Percentiles rank a stretch among this genome's conserved stretches.
Evolutionary conservation across 345 rosid species (phyloP).

Genomic region (Sisymbrium altissimum): DNA sequence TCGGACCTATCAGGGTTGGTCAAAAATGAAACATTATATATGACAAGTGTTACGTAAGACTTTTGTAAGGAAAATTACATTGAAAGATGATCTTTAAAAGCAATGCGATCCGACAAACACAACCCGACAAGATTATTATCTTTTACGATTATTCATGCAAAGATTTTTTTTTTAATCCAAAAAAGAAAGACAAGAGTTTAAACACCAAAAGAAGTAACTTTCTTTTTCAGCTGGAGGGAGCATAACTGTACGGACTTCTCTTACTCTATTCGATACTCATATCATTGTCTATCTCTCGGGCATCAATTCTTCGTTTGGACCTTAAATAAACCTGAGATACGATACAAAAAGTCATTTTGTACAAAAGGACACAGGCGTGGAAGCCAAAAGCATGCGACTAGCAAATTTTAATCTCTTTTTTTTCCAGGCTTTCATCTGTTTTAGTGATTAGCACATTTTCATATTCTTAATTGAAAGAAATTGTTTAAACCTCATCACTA

Average conservation of each 20-base stretch:
- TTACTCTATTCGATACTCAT: conserved; percentile 13
- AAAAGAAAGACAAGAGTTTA: conserved; percentile 15
- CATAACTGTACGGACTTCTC: conserved; percentile 32
- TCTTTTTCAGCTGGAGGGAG: conserved; percentile 27
- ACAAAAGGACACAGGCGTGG: conserved; percentile 23
- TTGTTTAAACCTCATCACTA: not conserved
- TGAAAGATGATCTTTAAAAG: not conserved
- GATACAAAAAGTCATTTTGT: not conserved
- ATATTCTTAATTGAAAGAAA: not conserved
- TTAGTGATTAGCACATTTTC: not conserved
- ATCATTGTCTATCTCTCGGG: not conserved
- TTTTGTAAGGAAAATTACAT: not conserved
- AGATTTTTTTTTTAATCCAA: conserved; percentile 5
- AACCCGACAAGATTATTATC: conserved; percentile 36
- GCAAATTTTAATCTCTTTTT: not conserved
- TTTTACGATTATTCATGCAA: conserved; percentile 33
- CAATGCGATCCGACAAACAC: conserved; percentile 35
- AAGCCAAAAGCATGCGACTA: conserved; percentile 23
- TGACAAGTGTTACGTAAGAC: conserved; percentile 25
- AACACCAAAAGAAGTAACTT: conserved; percentile 33
- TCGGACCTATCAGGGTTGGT: not conserved
- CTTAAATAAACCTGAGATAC: not conserved
- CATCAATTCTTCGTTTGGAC: not conserved
- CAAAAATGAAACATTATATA: not conserved
- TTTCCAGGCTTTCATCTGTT: not conserved